Percentiles rank a stretch among this genome's conserved stretches.
Conservation (phyloP, 352 stramenopile genomes). For the Globisporangium recalcitrans region DNA sequence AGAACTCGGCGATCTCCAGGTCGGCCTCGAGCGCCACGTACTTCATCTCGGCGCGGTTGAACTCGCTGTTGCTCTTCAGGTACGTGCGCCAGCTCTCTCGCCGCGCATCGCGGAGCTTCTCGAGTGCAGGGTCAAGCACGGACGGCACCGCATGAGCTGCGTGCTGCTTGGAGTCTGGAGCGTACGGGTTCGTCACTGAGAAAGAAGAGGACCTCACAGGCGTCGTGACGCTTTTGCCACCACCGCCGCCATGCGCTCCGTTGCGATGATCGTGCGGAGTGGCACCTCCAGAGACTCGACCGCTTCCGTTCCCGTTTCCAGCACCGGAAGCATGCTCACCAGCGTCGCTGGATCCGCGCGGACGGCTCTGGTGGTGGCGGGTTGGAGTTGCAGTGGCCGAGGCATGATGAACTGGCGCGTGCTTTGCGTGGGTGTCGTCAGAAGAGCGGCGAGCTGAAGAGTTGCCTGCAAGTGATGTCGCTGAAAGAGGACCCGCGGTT, state of each 20-base stretch:
- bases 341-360: background rate
- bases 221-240: background rate
- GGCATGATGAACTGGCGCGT: background rate
- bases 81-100: constrained; percentile 41
- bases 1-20: constrained; percentile 59
- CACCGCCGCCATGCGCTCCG: background rate
- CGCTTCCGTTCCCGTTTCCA: too few relatives aligned
- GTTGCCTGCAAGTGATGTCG: background rate
- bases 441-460: background rate
- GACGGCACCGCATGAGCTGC: background rate
- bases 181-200: background rate
- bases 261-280: too few relatives aligned
- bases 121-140: constrained; percentile 26
- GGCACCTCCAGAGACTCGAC: too few relatives aligned
- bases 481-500: background rate
- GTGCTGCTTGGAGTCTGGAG: background rate
- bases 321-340: background rate
- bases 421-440: background rate
- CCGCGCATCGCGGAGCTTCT: constrained; percentile 33
- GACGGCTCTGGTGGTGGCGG: background rate
- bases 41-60: constrained; percentile 58
- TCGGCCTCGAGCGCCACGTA: constrained; percentile 44
- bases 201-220: background rate
- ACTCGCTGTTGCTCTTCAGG: constrained; percentile 53
- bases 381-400: background rate